Evolutionary conservation across 2,329 filamentous ascomycete species (phyloP), one percentile per base, ranked within the genome.

Genomic region (Claviceps sorghi): DNA sequence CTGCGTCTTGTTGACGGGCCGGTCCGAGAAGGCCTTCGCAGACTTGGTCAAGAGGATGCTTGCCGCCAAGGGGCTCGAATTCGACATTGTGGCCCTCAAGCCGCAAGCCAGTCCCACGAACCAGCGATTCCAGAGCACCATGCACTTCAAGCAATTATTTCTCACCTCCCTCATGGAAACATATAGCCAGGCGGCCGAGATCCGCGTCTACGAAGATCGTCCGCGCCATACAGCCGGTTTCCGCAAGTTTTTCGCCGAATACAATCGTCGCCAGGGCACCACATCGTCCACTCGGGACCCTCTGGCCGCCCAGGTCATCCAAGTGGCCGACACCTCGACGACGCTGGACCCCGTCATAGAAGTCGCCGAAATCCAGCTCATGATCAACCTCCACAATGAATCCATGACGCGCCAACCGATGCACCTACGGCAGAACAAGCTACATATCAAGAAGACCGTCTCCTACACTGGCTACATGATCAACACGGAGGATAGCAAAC

Each of bases 401-500:
- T 70, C 78, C 26, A 53, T 69, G 46, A 54, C 55, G 8, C 61
- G 61, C 26, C 60, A 65, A 48, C 58, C 67, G 56, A 48, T 67
- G 64, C 53, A 71, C 43, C 54, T 60, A 17, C 67, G 67, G 29
- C 66, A 65, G 48, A 65, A 69, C 42, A 71, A 69, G 46, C 74
- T 93, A 55, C 76, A 79, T 59, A 88, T 98, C 64, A 88, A 87
- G 66, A 90, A 90, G 64, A 88, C 82, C 1, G 84, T 95, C 49
- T 88, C 89, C 67, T 96, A 91, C 69, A 96, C 93, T 1, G 88
- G 88, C 49, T 97, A 98, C 68, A 80, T 95, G 67, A 83, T 98
- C 58, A 75, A 75, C 42, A 74, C 80, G 48, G 73, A 78, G 29
- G 87, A 93, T 65, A 84, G 83, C 2, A 79, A 86, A 61, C 80